A percentile compares a stretch with the other conserved stretches of the same genome.
phyloP scores from a whole-genome alignment of 306 rosid genomes.

The Pterocarpus santalinus region DNA sequence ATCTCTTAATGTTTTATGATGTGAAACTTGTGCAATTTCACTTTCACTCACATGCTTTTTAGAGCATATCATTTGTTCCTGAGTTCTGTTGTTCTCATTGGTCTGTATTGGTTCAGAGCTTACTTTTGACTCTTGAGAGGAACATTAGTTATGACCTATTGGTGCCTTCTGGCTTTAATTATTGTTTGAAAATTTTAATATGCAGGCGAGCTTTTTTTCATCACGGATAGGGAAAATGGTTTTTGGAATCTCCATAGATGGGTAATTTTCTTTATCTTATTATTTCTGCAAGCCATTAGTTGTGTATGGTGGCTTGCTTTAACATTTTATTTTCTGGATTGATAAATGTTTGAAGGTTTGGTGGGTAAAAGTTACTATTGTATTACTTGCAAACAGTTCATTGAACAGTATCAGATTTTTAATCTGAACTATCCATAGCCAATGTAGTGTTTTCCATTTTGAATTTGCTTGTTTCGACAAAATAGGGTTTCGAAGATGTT shows the following conservation, averaged over 20 bases:
- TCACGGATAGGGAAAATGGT: constrained; percentile 83
- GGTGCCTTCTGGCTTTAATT: constrained; percentile 30
- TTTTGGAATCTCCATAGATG: constrained; percentile 97
- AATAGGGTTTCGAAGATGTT: background rate
- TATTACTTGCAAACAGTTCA: constrained; percentile 19
- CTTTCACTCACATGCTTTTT: constrained; percentile 26
- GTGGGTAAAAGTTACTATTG: background rate
- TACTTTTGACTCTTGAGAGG: constrained; percentile 19
- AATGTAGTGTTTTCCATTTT: background rate
- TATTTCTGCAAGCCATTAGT: constrained; percentile 17
- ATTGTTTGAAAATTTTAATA: constrained; percentile 38
- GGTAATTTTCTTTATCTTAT: constrained; percentile 59
- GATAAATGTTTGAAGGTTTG: background rate
- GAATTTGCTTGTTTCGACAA: constrained; percentile 26
- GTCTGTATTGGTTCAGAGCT: background rate
- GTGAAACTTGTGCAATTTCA: constrained; percentile 23
- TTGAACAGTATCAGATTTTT: constrained; percentile 3
- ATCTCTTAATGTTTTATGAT: constrained; percentile 13
- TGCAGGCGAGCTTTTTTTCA: constrained; percentile 90
- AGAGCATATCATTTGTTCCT: background rate
- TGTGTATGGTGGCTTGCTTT: background rate
- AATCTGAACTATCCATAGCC: background rate
- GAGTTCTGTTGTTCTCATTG: constrained; percentile 15
- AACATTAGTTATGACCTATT: constrained; percentile 28
- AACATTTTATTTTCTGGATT: constrained; percentile 18